phyloP scores from a whole-genome alignment of 2,329 filamentous ascomycete species.

The Fusarium sp. region DNA sequence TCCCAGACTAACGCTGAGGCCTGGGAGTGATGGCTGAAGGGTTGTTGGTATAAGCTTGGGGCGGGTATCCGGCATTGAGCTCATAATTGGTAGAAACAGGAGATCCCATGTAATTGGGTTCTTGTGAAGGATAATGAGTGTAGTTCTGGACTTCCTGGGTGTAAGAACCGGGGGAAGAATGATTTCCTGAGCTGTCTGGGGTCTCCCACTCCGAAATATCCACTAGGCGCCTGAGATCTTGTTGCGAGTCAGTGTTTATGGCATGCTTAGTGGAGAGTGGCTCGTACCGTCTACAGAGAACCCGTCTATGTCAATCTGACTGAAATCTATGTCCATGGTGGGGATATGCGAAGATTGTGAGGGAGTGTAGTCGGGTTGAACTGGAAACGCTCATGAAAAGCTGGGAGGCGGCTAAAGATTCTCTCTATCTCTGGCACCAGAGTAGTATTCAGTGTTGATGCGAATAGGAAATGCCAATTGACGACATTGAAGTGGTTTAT shows the following conservation, averaged over 20 bases:
- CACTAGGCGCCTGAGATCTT: constrained; percentile 11
- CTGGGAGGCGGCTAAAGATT: too few species aligned
- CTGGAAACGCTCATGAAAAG: not conserved
- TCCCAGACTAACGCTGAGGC: constrained; percentile 26
- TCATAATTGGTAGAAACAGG: not conserved
- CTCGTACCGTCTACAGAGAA: constrained; percentile 13
- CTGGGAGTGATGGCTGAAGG: constrained; percentile 26
- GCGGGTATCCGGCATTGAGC: not conserved
- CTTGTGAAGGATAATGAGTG: not conserved
- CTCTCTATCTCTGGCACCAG: too few species aligned
- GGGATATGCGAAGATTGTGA: not conserved
- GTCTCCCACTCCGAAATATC: not conserved
- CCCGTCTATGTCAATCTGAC: constrained; percentile 11
- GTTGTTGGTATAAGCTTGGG: not conserved
- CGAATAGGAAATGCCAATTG: not conserved
- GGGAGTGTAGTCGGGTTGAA: not conserved
- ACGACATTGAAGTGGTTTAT: constrained; percentile 1
- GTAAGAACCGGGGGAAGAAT: not conserved
- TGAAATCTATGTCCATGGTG: constrained; percentile 22
- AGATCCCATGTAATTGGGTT: not conserved
- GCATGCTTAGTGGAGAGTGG: rapidly evolving
- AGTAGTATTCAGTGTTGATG: not conserved
- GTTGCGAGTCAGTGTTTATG: not conserved
- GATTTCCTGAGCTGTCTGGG: not conserved
- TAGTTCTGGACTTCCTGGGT: not conserved